phyloP scores from a whole-genome alignment of 352 stramenopile genomes.

The Pelagophyceae sp. region DNA sequence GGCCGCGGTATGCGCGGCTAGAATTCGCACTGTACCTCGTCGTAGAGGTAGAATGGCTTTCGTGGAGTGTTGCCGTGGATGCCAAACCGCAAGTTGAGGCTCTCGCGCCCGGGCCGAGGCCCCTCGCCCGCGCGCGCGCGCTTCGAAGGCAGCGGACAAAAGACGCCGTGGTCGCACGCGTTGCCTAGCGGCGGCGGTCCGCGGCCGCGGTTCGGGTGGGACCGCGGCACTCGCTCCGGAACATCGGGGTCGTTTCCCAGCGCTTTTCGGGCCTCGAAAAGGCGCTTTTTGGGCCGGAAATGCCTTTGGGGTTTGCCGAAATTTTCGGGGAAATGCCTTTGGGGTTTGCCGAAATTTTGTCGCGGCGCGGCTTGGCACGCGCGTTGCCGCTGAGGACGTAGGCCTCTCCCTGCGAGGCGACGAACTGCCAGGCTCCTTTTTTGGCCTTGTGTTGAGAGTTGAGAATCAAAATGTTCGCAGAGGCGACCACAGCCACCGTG shows the following conservation, averaged over 20 bases:
- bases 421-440: constrained; percentile 20
- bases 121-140: constrained; percentile 15
- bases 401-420: constrained; percentile 20
- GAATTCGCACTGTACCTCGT: constrained; percentile 4
- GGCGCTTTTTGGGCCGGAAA: too few species aligned
- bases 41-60: neutral
- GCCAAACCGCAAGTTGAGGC: constrained; percentile 38
- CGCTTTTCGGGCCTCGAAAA: too few species aligned
- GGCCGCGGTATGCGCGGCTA: neutral
- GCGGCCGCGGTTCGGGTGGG: too few species aligned
- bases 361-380: too few species aligned
- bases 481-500: constrained; percentile 29
- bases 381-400: constrained; percentile 33
- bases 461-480: constrained; percentile 24
- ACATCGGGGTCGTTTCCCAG: too few species aligned
- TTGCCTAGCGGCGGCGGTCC: too few species aligned
- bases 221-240: too few species aligned
- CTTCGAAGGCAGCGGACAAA: neutral
- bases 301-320: too few species aligned
- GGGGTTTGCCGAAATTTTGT: too few species aligned
- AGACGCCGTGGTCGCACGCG: constrained; percentile 34
- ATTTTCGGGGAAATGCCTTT: too few species aligned
- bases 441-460: neutral
- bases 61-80: constrained; percentile 18
- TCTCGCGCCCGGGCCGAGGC: constrained; percentile 22